Evolutionary conservation across 345 rosid species (phyloP).

Genomic region (Ceriops tagal): DNA sequence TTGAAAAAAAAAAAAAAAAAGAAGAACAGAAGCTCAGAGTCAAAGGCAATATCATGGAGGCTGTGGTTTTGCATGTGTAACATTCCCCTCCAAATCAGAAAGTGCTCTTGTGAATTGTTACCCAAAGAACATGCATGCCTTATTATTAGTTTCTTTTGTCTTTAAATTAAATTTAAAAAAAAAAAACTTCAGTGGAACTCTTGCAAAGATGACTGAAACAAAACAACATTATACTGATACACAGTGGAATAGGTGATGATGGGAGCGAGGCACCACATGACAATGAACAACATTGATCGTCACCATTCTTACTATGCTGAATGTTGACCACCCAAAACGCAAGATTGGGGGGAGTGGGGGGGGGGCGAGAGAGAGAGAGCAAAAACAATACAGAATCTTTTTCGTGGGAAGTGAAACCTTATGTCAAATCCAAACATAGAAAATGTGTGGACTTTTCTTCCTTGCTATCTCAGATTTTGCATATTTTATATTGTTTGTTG

Average conservation of each 20-base stretch:
- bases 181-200: background rate
- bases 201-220: background rate
- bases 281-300: slow-evolving; percentile 18
- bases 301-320: slow-evolving; percentile 18
- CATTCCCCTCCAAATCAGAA: background rate
- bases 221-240: slow-evolving; percentile 8
- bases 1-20: too few relatives aligned
- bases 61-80: too few relatives aligned
- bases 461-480: too few relatives aligned
- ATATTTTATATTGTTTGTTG: too few relatives aligned
- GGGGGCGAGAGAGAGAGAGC: background rate
- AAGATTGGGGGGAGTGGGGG: background rate
- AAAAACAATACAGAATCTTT: too few relatives aligned
- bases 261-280: slow-evolving; percentile 16
- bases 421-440: too few relatives aligned
- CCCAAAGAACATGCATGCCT: background rate
- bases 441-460: too few relatives aligned
- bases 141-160: background rate
- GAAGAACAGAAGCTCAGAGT: background rate
- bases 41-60: slow-evolving; percentile 2
- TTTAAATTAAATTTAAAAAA: background rate
- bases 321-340: background rate
- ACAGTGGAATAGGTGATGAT: background rate
- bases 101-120: background rate
- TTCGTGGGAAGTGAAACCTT: too few relatives aligned